phyloP scores from a whole-genome alignment of 768 basidiomycete genomes.

The Pleurotus ostreatus region DNA sequence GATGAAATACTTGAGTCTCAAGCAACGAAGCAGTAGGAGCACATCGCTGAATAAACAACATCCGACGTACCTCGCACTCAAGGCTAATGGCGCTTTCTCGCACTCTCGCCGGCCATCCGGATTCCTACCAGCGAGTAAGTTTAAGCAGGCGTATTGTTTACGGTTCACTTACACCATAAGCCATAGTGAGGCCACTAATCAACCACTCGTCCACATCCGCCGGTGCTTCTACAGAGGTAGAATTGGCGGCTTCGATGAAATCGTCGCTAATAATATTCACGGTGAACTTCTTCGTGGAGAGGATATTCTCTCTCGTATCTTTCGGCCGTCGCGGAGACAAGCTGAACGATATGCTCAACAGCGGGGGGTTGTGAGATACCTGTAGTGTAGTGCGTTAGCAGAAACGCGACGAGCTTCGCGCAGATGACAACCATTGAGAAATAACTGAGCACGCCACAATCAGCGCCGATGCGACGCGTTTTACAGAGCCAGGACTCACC shows the following conservation, averaged over 20 bases:
- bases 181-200: conserved; percentile 53
- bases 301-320: conserved; percentile 65
- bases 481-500: conserved; percentile 29
- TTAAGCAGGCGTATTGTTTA: conserved; percentile 1
- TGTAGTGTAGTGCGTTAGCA: conserved; percentile 16
- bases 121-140: conserved; percentile 26
- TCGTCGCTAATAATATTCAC: conserved; percentile 70
- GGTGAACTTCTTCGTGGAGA: conserved; percentile 62
- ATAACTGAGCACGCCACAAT: conserved; percentile 33
- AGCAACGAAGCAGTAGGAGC: not conserved
- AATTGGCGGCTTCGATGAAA: conserved; percentile 54
- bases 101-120: conserved; percentile 49
- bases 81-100: conserved; percentile 55
- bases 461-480: not conserved
- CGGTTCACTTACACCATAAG: conserved; percentile 41
- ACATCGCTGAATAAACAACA: conserved; percentile 11
- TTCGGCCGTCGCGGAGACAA: conserved; percentile 40
- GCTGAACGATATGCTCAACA: conserved; percentile 59
- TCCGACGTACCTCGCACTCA: conserved; percentile 54
- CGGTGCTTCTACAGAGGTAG: conserved; percentile 52
- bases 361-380: conserved; percentile 63
- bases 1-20: not conserved
- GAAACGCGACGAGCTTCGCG: not conserved
- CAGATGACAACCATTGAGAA: conserved; percentile 49
- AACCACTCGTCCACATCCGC: conserved; percentile 53